Conservation (phyloP, 2,329 filamentous ascomycete genomes). For the Colletotrichum gigasporum region DNA sequence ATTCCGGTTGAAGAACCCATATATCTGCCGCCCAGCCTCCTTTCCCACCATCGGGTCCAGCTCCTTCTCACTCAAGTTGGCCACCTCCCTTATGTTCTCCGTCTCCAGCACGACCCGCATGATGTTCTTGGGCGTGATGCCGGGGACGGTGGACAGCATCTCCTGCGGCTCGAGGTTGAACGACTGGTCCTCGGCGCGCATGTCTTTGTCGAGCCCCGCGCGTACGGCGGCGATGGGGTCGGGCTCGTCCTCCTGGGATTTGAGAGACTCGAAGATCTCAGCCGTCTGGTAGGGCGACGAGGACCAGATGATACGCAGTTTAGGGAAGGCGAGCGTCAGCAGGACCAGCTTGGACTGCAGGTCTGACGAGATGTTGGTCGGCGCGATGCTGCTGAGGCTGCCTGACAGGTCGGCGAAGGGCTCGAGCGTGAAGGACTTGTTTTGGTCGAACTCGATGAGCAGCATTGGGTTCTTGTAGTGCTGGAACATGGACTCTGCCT, state of each 20-base stretch:
- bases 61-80: slow-evolving; percentile 83
- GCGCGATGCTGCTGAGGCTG: slow-evolving; percentile 70
- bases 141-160: slow-evolving; percentile 87
- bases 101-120: slow-evolving; percentile 76
- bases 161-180: slow-evolving; percentile 91
- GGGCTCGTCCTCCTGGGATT: slow-evolving; percentile 88
- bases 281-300: slow-evolving; percentile 94
- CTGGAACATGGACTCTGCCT: slow-evolving; percentile 93
- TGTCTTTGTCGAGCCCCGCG: slow-evolving; percentile 76
- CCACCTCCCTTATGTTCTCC: slow-evolving; percentile 82
- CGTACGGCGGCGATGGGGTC: slow-evolving; percentile 89
- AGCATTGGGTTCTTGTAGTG: slow-evolving; percentile 92
- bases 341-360: slow-evolving; percentile 92
- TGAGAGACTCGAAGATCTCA: slow-evolving; percentile 94
- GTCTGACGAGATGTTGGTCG: slow-evolving; percentile 70
- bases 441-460: slow-evolving; percentile 96
- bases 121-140: slow-evolving; percentile 82
- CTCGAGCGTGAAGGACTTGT: slow-evolving; percentile 95
- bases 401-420: slow-evolving; percentile 75
- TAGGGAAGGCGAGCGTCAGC: slow-evolving; percentile 90
- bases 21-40: slow-evolving; percentile 79
- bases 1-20: slow-evolving; percentile 80
- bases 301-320: slow-evolving; percentile 92
- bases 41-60: slow-evolving; percentile 79
- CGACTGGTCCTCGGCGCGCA: slow-evolving; percentile 71